Conservation (phyloP, 2,329 filamentous ascomycete genomes). For the Eurotiales sp. region DNA sequence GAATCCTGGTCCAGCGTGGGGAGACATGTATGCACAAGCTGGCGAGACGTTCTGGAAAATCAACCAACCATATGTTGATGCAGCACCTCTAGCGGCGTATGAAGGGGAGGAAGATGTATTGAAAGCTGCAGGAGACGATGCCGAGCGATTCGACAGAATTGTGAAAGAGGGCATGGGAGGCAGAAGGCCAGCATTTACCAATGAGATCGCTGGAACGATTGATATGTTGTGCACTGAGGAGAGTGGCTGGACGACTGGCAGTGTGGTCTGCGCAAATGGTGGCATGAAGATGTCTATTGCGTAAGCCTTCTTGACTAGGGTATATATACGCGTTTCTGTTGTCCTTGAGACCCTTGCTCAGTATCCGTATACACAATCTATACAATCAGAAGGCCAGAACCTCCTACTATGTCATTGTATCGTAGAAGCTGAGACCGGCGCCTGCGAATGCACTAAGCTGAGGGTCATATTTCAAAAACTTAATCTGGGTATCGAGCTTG, state of each 20-base stretch:
- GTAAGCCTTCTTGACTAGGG: not conserved
- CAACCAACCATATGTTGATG: slow-evolving; percentile 59
- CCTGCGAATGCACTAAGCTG: no score
- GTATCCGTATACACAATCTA: no score
- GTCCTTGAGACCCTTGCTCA: no score
- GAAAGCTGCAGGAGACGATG: slow-evolving; percentile 30
- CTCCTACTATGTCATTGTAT: no score
- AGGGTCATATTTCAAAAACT: no score
- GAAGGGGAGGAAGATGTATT: slow-evolving; percentile 11
- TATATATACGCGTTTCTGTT: no score
- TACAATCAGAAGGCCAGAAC: no score
- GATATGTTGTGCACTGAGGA: slow-evolving; percentile 71
- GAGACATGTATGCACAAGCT: slow-evolving; percentile 60
- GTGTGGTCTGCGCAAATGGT: slow-evolving; percentile 75
- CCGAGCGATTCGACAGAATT: slow-evolving; percentile 57
- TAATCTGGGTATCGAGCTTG: no score
- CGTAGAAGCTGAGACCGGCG: no score
- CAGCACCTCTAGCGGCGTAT: slow-evolving; percentile 55
- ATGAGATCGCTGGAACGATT: slow-evolving; percentile 71
- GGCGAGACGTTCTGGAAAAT: slow-evolving; percentile 55
- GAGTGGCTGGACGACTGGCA: slow-evolving; percentile 71
- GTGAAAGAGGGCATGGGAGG: slow-evolving; percentile 61
- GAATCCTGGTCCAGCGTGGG: slow-evolving; percentile 63
- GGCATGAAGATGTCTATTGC: slow-evolving; percentile 48
- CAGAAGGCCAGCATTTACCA: slow-evolving; percentile 60